Percentiles rank a stretch among this genome's conserved stretches.
phyloP scores from a whole-genome alignment of 2,329 filamentous ascomycete species.

The Hymenoscyphus infarciens region DNA sequence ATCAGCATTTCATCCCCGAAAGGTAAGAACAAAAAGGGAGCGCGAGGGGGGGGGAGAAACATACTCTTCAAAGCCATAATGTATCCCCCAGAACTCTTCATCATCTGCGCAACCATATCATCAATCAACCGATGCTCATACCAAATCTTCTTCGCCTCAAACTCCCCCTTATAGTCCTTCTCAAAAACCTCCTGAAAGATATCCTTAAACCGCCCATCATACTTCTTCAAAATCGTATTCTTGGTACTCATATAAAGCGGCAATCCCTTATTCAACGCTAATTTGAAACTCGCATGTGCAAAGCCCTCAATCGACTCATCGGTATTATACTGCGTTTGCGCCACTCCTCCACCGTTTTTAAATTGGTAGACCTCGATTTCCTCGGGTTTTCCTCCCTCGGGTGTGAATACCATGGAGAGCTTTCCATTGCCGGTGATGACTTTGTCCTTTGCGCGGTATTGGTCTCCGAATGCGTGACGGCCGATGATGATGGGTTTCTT shows the following conservation, averaged over 20 bases:
- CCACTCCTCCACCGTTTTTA: slow-evolving; percentile 78
- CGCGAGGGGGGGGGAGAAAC: slow-evolving; percentile 38
- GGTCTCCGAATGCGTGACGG: slow-evolving; percentile 96
- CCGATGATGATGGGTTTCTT: slow-evolving; percentile 99
- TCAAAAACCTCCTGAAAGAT: slow-evolving; percentile 99
- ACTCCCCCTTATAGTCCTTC: slow-evolving; percentile 76
- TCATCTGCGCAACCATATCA: slow-evolving; percentile 99
- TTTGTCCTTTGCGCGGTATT: slow-evolving; percentile 94
- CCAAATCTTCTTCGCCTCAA: slow-evolving; percentile 92
- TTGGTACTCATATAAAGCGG: slow-evolving; percentile 99
- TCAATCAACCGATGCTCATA: slow-evolving; percentile 99
- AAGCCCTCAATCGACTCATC: slow-evolving; percentile 93
- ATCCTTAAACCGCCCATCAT: slow-evolving; percentile 98
- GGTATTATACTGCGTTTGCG: slow-evolving; percentile 98
- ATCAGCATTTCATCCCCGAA: slow-evolving; percentile 15
- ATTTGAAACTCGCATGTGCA: slow-evolving; percentile 94
- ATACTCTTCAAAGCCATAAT: slow-evolving; percentile 97
- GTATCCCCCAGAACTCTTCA: slow-evolving; percentile 96
- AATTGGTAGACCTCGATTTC: slow-evolving; percentile 89
- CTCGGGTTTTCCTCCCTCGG: slow-evolving; percentile 75
- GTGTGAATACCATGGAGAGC: slow-evolving; percentile 92
- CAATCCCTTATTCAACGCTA: slow-evolving; percentile 79
- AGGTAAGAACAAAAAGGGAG: neutral
- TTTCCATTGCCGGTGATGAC: slow-evolving; percentile 81
- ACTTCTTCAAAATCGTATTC: slow-evolving; percentile 99